A percentile compares a stretch with the other conserved stretches of the same genome.
Evolutionary conservation across 441 rosid genomes (phyloP).

Genomic region (Metrosideros polymorpha): DNA sequence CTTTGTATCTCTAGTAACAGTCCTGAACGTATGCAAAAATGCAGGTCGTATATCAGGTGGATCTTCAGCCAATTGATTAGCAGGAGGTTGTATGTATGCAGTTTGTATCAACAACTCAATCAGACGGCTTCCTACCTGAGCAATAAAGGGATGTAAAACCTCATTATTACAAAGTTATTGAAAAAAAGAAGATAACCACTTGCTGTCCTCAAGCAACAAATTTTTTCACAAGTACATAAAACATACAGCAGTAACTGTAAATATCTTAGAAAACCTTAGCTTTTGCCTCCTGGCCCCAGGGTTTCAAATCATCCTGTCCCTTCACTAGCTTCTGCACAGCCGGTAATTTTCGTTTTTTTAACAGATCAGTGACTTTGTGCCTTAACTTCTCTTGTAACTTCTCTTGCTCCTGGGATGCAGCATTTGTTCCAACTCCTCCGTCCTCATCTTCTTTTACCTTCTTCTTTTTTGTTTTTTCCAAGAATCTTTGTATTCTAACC

Average conservation of each 20-base stretch:
- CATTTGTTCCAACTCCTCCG: constrained; percentile 22
- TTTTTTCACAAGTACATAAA: neutral
- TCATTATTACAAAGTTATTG: neutral
- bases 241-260: neutral
- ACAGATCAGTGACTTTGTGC: constrained; percentile 44
- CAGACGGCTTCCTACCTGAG: constrained; percentile 84
- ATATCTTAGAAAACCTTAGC: constrained; percentile 50
- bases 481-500: constrained; percentile 61
- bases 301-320: constrained; percentile 38
- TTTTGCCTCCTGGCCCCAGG: constrained; percentile 92
- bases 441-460: constrained; percentile 13
- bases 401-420: constrained; percentile 11
- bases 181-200: neutral
- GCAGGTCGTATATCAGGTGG: constrained; percentile 93
- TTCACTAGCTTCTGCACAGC: constrained; percentile 52
- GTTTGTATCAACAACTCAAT: constrained; percentile 77
- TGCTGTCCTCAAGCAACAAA: neutral
- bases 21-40: constrained; percentile 59
- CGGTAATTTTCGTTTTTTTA: constrained; percentile 54
- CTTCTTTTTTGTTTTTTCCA: constrained; percentile 60
- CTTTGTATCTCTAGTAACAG: constrained; percentile 10
- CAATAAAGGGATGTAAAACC: neutral
- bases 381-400: constrained; percentile 46
- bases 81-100: constrained; percentile 86
- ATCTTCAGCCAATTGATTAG: constrained; percentile 56